Evolutionary conservation across 2,329 filamentous ascomycete genomes (phyloP), one percentile per base, ranked within the genome.

Genomic region (Scytalidium lignicola): DNA sequence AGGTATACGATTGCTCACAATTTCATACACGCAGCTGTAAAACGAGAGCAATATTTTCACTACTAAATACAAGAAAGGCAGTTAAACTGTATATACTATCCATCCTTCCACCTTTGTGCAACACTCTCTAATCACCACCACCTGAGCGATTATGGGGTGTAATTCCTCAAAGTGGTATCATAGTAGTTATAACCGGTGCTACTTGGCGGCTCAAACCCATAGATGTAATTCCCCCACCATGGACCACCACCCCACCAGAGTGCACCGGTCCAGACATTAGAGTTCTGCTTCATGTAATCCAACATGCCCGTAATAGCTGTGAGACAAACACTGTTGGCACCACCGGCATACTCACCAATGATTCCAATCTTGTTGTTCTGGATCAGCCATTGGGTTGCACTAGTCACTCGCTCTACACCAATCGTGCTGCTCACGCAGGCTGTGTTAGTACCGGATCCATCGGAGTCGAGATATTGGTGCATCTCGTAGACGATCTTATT

Each of bases 401-500:
- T 67, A 22, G 65, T 50, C 15, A 80, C 63, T 3, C 76, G 67
- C 56, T 79, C 72, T 22, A 62, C 59, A 48, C 76, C 74, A 51
- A 79, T 75, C 2, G 75, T 79, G 3, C 61, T 53, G 53, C 61
- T 70, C 17, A 78, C 74, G 55, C 77, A 80, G 18, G 64, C 64
- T 3, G 64, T 65, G 10, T 63, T 65, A 1, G 75, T 78, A 8
- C 76, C 76, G 3, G 70, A 74, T 44, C 74, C 70, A 51, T 79
- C 76, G 0, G 62, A 65, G 62, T 80, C 76, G 43, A 80, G 75
- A 55, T 79, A 80, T 63, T 80, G 77, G 61, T 80, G 76, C 77
- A 80, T 80, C 57, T 80, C 74, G 62, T 76, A 79, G 57, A 80
- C 65, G 51, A 79, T 68, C 57, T 75, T 76, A 63, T 78, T 65